Evolutionary conservation across 106 monocot species (phyloP).

Genomic region (Dioscorea zingiberensis): DNA sequence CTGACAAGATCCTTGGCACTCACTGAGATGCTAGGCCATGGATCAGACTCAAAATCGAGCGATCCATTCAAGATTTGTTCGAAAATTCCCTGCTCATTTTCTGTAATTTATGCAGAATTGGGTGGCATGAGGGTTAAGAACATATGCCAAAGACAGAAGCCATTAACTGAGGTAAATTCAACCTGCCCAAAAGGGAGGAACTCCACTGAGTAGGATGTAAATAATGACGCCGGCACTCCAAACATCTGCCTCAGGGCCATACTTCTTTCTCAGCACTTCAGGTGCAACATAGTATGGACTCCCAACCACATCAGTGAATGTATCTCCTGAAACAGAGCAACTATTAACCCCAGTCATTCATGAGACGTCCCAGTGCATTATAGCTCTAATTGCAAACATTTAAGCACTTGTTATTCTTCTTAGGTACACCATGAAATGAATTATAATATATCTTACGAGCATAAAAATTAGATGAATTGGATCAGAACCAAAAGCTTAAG

Average conservation of each 20-base stretch:
- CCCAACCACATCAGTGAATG: constrained; percentile 39
- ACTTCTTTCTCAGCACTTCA: constrained; percentile 29
- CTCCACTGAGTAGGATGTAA: constrained; percentile 36
- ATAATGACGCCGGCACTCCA: constrained; percentile 53
- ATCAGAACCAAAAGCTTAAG: too few relatives aligned
- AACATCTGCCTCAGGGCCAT: constrained; percentile 39
- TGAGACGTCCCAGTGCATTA: too few relatives aligned
- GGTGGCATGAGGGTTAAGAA: too few relatives aligned
- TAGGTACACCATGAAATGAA: too few relatives aligned
- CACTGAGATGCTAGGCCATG: constrained; percentile 37
- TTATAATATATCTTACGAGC: too few relatives aligned
- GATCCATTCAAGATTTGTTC: constrained; percentile 29
- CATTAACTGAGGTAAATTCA: neutral
- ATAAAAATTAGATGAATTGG: neutral
- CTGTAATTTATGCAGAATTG: too few relatives aligned
- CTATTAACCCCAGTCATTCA: too few relatives aligned
- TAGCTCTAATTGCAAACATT: too few relatives aligned
- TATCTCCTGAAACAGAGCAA: constrained; percentile 25
- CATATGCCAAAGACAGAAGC: neutral
- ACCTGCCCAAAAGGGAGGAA: constrained; percentile 53
- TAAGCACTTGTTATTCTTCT: too few relatives aligned
- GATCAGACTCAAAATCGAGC: constrained; percentile 38
- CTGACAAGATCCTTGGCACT: constrained; percentile 41
- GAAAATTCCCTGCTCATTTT: constrained; percentile 34
- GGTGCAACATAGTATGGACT: constrained; percentile 51